These are phyloP conservation scores for Daldinia sp. DNA, from an alignment of 2,329 filamentous ascomycete species.

Conservation along the genomic window DNA sequence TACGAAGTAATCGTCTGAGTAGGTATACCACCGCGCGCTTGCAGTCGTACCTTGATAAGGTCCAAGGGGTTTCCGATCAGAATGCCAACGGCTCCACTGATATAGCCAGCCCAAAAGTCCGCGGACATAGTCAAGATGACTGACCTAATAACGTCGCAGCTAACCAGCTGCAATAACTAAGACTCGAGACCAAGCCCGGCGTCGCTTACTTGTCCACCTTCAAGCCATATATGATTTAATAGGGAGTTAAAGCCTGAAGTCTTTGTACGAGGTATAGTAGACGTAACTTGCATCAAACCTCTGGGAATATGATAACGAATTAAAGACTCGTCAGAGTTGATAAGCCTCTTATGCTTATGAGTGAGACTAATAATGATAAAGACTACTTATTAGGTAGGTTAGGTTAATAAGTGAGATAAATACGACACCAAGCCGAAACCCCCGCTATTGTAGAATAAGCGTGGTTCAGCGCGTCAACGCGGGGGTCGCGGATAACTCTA, in stretches of 20 bases:
- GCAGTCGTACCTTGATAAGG: slow-evolving; percentile 74
- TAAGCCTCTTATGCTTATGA: too few species aligned
- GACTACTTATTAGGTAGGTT: neutral
- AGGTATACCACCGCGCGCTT: slow-evolving; percentile 62
- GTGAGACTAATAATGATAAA: neutral
- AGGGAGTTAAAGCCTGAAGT: too few species aligned
- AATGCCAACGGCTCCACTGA: slow-evolving; percentile 86
- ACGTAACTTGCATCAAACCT: too few species aligned
- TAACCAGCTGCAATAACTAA: neutral
- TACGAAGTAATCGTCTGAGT: slow-evolving; percentile 38
- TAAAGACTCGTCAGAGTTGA: too few species aligned
- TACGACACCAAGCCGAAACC: neutral
- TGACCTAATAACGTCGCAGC: neutral
- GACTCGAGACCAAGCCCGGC: neutral
- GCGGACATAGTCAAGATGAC: slow-evolving; percentile 68
- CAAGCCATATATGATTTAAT: neutral
- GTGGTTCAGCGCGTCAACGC: too few species aligned
- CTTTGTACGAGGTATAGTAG: too few species aligned
- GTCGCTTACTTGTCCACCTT: slow-evolving; percentile 9
- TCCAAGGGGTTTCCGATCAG: slow-evolving; percentile 89
- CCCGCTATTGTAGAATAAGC: slow-evolving; percentile 2
- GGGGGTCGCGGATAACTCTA: too few species aligned
- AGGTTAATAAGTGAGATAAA: neutral
- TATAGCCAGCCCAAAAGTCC: slow-evolving; percentile 93
- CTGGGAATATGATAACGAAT: too few species aligned